Percentiles rank a stretch among this genome's conserved stretches.
Conservation (phyloP, 805 yeast species). For the Teunomyces tritomae region DNA sequence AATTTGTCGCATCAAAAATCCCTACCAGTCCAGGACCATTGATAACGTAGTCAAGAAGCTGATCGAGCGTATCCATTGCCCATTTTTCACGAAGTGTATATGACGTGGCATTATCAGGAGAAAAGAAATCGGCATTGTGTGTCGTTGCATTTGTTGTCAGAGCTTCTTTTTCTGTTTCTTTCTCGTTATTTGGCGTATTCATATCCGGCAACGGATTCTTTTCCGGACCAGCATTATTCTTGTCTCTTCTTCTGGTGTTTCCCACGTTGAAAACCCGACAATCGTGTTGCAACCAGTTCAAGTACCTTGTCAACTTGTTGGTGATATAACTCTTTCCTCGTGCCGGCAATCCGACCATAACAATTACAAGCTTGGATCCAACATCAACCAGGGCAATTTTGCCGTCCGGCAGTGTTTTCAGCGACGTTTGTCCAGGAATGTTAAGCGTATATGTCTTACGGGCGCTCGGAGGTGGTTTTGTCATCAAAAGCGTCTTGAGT, state of each 20-base stretch:
- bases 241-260: conserved; percentile 80
- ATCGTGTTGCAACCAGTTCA: conserved; percentile 92
- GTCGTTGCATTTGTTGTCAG: conserved; percentile 9
- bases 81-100: conserved; percentile 78
- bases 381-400: conserved; percentile 62
- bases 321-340: conserved; percentile 93
- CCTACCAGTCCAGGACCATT: conserved; percentile 89
- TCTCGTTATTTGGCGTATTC: conserved; percentile 33
- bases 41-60: conserved; percentile 74
- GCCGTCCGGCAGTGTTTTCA: conserved; percentile 77
- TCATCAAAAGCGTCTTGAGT: conserved; percentile 31
- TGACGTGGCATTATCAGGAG: conserved; percentile 69
- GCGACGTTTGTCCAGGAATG: conserved; percentile 87
- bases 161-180: conserved; percentile 6
- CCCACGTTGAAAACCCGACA: conserved; percentile 94
- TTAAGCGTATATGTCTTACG: conserved; percentile 80
- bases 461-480: conserved; percentile 37
- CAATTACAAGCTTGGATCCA: conserved; percentile 82
- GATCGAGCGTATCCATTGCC: conserved; percentile 94
- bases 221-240: conserved; percentile 66
- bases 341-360: conserved; percentile 96
- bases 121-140: conserved; percentile 83
- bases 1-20: conserved; percentile 82
- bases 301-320: conserved; percentile 82
- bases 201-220: conserved; percentile 52